Conservation (phyloP, 164 flowering plant species). For the grape (Vitis vinifera) region DNA sequence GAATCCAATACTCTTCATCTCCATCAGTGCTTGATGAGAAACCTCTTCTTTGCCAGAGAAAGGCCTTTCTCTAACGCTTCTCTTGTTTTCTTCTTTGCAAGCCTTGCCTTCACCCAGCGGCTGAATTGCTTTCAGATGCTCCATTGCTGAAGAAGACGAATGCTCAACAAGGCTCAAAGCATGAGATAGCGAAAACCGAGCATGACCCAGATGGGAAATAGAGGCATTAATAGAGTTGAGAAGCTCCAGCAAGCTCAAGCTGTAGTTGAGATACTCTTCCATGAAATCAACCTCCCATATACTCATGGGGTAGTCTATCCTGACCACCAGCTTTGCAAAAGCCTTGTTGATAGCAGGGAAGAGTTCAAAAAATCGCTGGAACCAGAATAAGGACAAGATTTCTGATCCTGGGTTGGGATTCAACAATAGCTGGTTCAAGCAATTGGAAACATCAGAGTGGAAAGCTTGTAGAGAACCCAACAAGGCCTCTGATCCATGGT, state of each 20-base stretch:
- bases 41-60: slow-evolving; percentile 27
- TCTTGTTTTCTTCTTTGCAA: slow-evolving; percentile 1
- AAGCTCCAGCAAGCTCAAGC: slow-evolving; percentile 34
- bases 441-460: slow-evolving; percentile 29
- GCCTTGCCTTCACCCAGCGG: slow-evolving; percentile 11
- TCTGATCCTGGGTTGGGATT: slow-evolving; percentile 19
- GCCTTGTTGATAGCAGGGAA: slow-evolving; percentile 33
- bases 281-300: slow-evolving; percentile 36
- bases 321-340: slow-evolving; percentile 45
- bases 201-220: slow-evolving; percentile 45
- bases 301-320: slow-evolving; percentile 42
- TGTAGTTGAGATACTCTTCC: slow-evolving; percentile 46
- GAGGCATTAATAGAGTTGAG: slow-evolving; percentile 40
- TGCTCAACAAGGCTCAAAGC: slow-evolving; percentile 29
- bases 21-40: slow-evolving; percentile 37
- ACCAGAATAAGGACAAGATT: slow-evolving; percentile 28
- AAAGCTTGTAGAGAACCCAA: slow-evolving; percentile 36
- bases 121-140: slow-evolving; percentile 26
- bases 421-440: slow-evolving; percentile 18
- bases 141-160: slow-evolving; percentile 20
- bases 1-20: slow-evolving; percentile 26
- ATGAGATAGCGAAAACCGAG: slow-evolving; percentile 34
- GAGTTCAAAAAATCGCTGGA: slow-evolving; percentile 30
- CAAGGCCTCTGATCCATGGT: slow-evolving; percentile 13
- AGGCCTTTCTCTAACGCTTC: slow-evolving; percentile 5